Percentiles rank a stretch among this genome's conserved stretches.
These are phyloP conservation scores for Wallacemonas sp. DNA, from an alignment of 208 protist genomes.

Conservation along the genomic window DNA sequence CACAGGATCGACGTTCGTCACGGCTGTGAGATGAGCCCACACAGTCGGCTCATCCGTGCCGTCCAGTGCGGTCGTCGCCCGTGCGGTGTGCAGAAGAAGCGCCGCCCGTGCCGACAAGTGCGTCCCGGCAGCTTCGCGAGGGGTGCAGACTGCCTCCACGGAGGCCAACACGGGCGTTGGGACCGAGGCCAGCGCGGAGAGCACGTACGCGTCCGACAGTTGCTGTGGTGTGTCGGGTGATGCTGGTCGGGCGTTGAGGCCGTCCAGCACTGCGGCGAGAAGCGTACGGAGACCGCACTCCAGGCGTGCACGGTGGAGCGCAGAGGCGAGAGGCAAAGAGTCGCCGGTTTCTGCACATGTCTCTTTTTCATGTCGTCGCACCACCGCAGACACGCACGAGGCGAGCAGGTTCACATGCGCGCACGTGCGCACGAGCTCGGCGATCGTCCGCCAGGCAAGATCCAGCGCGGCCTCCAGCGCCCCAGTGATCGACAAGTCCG, in stretches of 20 bases:
- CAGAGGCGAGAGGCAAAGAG: too few relatives aligned
- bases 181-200: neutral
- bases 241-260: neutral
- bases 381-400: neutral
- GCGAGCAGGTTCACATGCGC: constrained; percentile 7
- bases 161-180: neutral
- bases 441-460: neutral
- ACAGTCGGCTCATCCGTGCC: too few relatives aligned
- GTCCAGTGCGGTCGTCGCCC: too few relatives aligned
- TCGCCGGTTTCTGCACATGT: too few relatives aligned
- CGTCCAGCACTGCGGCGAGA: neutral
- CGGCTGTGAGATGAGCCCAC: too few relatives aligned
- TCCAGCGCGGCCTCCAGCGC: neutral
- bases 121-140: neutral
- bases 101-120: neutral
- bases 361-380: too few relatives aligned
- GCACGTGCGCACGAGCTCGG: neutral
- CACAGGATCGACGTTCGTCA: too few relatives aligned
- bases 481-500: neutral
- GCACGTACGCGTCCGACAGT: constrained; percentile 13
- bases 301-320: too few relatives aligned
- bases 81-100: constrained; percentile 1
- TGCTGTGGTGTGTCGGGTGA: neutral
- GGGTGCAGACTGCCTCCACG: neutral
- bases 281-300: neutral